Base-by-base conservation (phyloP, 306 rosid species). In the Alnus glutinosa region DNA sequence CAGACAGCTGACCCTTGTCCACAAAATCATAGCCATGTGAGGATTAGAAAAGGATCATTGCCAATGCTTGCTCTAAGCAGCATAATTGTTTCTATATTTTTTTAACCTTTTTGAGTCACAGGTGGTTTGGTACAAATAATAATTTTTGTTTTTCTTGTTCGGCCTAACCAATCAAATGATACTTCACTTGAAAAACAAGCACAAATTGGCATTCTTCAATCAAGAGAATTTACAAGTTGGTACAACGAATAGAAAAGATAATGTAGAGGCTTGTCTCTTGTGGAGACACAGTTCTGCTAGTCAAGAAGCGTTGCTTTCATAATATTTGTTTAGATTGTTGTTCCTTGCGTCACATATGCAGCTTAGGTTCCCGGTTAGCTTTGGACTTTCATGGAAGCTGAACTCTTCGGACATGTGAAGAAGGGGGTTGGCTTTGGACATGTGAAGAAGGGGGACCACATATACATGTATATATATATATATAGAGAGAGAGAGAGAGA, bases 391-490 rank as follows among this genome's bases (percentile, higher is more conserved):
- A 47, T 58, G 52, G 75, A 46, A 75, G 73, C 74, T 77, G 50
- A 77, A 70, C 30, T 80, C 71, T 75, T 16, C 72, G 71, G 44
- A 48, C 94, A 88, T 81, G 94, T 88, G 94, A 90, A 70, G 5
- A 66, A 68, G 61, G 46, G 46, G 46, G 6, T 42, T 42, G 5
- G 46, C 46, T 42, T 42, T 42, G 46, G 46, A 42, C 46, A 42
- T 42, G 46, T 42, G 46, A 42, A 42, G 7, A 42, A 42, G 7
- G 46, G 87, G 87, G 75, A n/a, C 87, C 86, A 19, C 16, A 39
- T 1, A 52, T 18, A 4, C 28, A 23, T 23, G 0, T 23, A 23
- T 23, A 23, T 23, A 23, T 23, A 23, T 23, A 23, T 23, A 23
- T 23, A 23, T 23, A 23, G 28, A 0, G 16, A 16, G 52, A 19